Evolutionary conservation across 139 green algal genomes (phyloP), one percentile per base, ranked within the genome.

Genomic region (Chlorella ohadii): DNA sequence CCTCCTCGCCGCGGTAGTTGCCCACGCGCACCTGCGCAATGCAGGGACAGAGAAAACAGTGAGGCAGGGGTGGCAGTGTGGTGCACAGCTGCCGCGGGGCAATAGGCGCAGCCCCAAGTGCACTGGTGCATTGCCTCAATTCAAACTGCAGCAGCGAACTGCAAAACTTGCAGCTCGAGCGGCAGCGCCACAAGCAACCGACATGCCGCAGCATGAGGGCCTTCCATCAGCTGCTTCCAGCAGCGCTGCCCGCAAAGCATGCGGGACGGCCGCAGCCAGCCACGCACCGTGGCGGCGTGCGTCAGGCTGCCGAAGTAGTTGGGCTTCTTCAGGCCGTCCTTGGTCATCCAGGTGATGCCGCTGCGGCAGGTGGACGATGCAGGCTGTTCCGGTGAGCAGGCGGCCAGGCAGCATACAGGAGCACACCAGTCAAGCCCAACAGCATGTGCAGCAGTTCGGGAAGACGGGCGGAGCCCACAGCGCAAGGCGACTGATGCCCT

Each of bases 261-360:
- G 51, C 51, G 51, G 51, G 51, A 59, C 51, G 51, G 51, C 51
- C 11, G 51, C 12, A 36, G 34, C 34, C 12, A 51, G 20, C 0
- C 16, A 19, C 70, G 34, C 96, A 94, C 15, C 25, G 97, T 99
- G 39, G 96, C 91, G 15, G 96, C 94, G 88, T 99, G 97, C 3
- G 97, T 99, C 4, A 99, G 88, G 11, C 90, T 97, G 51, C 97
- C 97, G 79, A 88, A 99, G 89, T 98, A 99, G 92, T 99, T 99
- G n/a, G 97, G 96, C 87, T 95, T 94, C 47, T 93, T 89, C 33
- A 99, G 87, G 25, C 97, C 97, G 19, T 99, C 95, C 90, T 99
- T 99, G 41, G 97, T 99, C 91, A 97, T 96, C 97, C 97, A 99
- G 27, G 96, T 99, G 59, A 99, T 96, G 78, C 96, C 96, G 41